Evolutionary conservation across 176 grass and related monocot genomes (phyloP), one percentile per base, ranked within the genome.

Genomic region (Zoysia pacifica): DNA sequence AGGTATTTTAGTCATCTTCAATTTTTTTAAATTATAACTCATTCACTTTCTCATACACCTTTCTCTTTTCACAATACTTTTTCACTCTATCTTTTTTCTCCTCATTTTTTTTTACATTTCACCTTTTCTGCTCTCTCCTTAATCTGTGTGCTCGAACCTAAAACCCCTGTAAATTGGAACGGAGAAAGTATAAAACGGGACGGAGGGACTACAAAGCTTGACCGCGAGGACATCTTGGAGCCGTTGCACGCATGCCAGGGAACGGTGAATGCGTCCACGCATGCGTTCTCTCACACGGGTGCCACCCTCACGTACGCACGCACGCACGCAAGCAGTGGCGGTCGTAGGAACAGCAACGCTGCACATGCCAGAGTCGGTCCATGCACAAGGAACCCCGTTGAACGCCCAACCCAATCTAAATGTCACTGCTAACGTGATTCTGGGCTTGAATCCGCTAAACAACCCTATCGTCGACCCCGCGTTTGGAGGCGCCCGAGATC

Each of bases 241-340:
- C 3, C 18, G 46, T 48, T 75, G 73, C 42, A 62, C 48, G 42
- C 56, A 16, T 12, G 13, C 16, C 54, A 55, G 14, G 41, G 54
- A 75, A 75, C 45, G 41, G 55, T 35, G 3, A 61, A 46, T 2
- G 13, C 28, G 28, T 28, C 13, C 54, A 47, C 73, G 47, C 19
- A 76, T 63, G 28, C 28, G 28, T 28, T 28, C 28, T 63, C 58
- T 61, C 58, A 76, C 74, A 63, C 74, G 63, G 63, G 43, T 63
- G 59, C 48, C 58, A 18, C 43, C 20, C 43, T 36, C 73, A 61
- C 49, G 36, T 36, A 61, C 42, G 56, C 73, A 48, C 41, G 28
- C 73, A 61, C 49, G 36, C 36, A 61, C 42, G 56, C 73, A 48
- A 18, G 55, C 55, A 19, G 11, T 62, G 41, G 41, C 73, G 9